phyloP scores from a whole-genome alignment of 2,329 filamentous ascomycete species.

The Cordyceps fumosorosea region DNA sequence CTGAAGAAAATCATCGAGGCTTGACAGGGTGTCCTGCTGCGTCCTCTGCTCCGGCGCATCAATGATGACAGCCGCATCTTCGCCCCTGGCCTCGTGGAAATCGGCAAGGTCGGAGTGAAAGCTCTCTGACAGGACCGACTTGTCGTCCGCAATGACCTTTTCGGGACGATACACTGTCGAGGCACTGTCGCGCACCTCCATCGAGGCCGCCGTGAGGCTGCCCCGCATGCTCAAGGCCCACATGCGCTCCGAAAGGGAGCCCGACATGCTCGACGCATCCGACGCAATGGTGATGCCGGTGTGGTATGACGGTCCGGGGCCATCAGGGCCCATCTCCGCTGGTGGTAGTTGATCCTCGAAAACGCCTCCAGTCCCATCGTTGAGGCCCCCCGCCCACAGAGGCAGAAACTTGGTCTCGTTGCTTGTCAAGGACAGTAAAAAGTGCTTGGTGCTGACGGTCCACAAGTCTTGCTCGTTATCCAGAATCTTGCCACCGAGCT shows the following conservation, averaged over 20 bases:
- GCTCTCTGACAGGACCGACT: constrained; percentile 28
- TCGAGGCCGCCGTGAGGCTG: constrained; percentile 27
- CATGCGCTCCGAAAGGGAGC: constrained; percentile 31
- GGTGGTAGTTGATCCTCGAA: constrained; percentile 36
- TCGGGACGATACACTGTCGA: constrained; percentile 29
- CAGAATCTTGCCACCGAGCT: background rate
- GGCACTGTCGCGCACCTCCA: constrained; percentile 34
- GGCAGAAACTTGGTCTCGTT: constrained; percentile 58
- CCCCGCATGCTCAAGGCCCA: constrained; percentile 27
- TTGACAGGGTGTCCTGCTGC: constrained; percentile 9
- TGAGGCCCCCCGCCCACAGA: constrained; percentile 54
- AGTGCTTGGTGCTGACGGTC: constrained; percentile 33
- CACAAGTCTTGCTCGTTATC: background rate
- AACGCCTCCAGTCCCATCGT: constrained; percentile 46
- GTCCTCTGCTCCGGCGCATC: constrained; percentile 26
- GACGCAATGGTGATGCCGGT: constrained; percentile 36
- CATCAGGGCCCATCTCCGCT: constrained; percentile 37
- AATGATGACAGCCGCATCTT: constrained; percentile 14
- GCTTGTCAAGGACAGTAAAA: constrained; percentile 46
- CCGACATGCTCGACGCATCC: constrained; percentile 26
- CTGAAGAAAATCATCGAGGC: constrained; percentile 18
- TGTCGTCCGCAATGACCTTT: constrained; percentile 28
- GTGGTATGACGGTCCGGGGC: constrained; percentile 41
- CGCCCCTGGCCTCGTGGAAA: constrained; percentile 28
- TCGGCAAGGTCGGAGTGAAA: constrained; percentile 27